Evolutionary conservation across 2,329 filamentous ascomycete species (phyloP).

Genomic region (Capronia americana): DNA sequence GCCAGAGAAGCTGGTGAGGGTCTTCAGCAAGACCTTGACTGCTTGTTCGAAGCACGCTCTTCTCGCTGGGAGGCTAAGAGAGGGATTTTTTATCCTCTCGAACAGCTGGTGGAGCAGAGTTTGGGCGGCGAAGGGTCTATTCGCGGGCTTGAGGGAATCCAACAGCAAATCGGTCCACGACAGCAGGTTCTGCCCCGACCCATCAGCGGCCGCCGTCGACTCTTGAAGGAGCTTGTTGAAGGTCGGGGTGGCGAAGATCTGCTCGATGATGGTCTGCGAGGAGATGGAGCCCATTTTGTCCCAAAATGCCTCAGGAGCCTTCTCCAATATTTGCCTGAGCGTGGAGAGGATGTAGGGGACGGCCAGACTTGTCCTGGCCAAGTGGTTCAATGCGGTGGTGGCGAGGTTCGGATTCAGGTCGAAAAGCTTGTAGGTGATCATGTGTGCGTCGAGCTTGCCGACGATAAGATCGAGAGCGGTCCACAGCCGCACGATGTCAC

Average conservation of each 20-base stretch:
- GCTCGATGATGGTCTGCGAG: constrained; percentile 79
- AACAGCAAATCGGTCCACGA: constrained; percentile 82
- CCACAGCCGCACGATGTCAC: constrained; percentile 77
- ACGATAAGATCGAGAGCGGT: constrained; percentile 75
- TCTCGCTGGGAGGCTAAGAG: constrained; percentile 50
- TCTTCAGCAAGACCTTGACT: constrained; percentile 53
- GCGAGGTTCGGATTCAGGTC: constrained; percentile 76
- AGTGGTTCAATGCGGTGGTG: constrained; percentile 66
- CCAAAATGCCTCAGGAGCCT: constrained; percentile 83
- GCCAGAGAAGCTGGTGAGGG: constrained; percentile 53
- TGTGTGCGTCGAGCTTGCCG: constrained; percentile 71
- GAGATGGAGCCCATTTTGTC: constrained; percentile 82
- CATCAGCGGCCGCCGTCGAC: constrained; percentile 11
- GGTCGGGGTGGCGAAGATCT: constrained; percentile 76
- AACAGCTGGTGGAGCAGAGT: constrained; percentile 79
- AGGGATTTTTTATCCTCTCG: constrained; percentile 56
- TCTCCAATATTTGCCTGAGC: constrained; percentile 73
- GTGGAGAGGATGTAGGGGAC: constrained; percentile 73
- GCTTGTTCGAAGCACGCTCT: constrained; percentile 56
- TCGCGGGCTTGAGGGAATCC: constrained; percentile 74
- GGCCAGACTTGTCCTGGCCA: constrained; percentile 67
- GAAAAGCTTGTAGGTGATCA: constrained; percentile 79
- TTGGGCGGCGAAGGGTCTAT: constrained; percentile 79
- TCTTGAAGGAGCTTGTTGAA: constrained; percentile 61
- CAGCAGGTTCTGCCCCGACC: constrained; percentile 59